Conservation (phyloP, 2,329 filamentous ascomycete species). For the Arthrinium phaeospermum region DNA sequence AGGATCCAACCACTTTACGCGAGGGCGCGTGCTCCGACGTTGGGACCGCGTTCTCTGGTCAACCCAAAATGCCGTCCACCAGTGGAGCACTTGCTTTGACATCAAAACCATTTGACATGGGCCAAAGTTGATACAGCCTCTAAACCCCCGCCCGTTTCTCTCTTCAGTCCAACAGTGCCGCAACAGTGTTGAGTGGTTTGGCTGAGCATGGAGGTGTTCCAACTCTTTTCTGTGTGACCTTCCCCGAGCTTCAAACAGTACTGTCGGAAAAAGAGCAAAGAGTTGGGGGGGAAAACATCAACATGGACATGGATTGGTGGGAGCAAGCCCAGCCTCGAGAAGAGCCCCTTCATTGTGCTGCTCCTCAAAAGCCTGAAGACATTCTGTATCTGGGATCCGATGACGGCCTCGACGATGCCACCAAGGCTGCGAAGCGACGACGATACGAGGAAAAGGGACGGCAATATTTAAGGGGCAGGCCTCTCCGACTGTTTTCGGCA, state of each 20-base stretch:
- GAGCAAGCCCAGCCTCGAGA: slow-evolving; percentile 30
- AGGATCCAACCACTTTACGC: slow-evolving; percentile 23
- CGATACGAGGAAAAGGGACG: slow-evolving; percentile 66
- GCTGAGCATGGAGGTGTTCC: slow-evolving; percentile 6
- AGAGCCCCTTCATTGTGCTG: slow-evolving; percentile 55
- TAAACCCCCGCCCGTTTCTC: not conserved
- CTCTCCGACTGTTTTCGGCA: slow-evolving; percentile 65
- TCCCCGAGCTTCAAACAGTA: not conserved
- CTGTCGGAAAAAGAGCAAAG: slow-evolving; percentile 1
- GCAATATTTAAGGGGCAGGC: slow-evolving; percentile 61
- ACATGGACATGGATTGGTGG: slow-evolving; percentile 13
- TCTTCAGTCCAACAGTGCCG: not conserved
- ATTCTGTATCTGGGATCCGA: slow-evolving; percentile 63
- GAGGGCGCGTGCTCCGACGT: slow-evolving; percentile 9
- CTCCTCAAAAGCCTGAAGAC: slow-evolving; percentile 46
- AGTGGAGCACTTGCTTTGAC: slow-evolving; percentile 7
- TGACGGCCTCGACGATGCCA: slow-evolving; percentile 56
- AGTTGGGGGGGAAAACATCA: not conserved
- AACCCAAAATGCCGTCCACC: slow-evolving; percentile 29
- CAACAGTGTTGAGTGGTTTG: not conserved
- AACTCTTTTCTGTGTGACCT: not conserved
- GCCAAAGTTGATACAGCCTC: not conserved
- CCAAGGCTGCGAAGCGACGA: slow-evolving; percentile 54
- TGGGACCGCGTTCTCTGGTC: slow-evolving; percentile 17
- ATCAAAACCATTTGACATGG: slow-evolving; percentile 1